Evolutionary conservation across 2,329 filamentous ascomycete genomes (phyloP).

Genomic region (Aspergillus sp.): DNA sequence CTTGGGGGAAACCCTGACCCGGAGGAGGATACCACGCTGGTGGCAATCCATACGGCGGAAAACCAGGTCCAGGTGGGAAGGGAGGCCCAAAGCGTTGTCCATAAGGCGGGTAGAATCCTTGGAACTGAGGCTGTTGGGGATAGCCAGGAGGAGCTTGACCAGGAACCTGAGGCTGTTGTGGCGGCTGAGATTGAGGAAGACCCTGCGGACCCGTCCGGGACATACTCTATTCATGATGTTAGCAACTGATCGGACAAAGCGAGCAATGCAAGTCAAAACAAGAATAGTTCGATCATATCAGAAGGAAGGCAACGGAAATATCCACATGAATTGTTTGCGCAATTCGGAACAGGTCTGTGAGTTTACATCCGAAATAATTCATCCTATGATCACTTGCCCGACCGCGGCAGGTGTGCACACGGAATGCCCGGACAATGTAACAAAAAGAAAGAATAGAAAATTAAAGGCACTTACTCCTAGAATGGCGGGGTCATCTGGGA

Average conservation of each 20-base stretch:
- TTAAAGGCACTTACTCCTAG: conserved; percentile 70
- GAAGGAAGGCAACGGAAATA: conserved; percentile 99
- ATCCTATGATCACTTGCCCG: conserved; percentile 43
- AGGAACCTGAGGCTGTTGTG: conserved; percentile 39
- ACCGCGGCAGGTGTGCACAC: conserved; percentile 4
- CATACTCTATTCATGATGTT: conserved; percentile 32
- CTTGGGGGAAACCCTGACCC: conserved; percentile 66
- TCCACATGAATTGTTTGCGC: conserved; percentile 90
- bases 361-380: conserved; percentile 99
- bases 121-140: conserved; percentile 38
- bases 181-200: conserved; percentile 35
- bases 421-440: neutral
- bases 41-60: conserved; percentile 68
- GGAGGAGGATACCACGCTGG: conserved; percentile 70
- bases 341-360: conserved; percentile 66
- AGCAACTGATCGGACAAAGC: conserved; percentile 9
- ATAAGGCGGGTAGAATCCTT: conserved; percentile 40
- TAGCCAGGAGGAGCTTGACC: conserved; percentile 33
- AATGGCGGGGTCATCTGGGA: conserved; percentile 94
- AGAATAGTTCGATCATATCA: conserved; percentile 51
- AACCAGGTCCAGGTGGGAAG: conserved; percentile 55
- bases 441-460: neutral
- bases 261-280: neutral
- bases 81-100: conserved; percentile 42
- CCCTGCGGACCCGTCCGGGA: conserved; percentile 38